phyloP scores from a whole-genome alignment of 257 asterid species.

The Misopates orontium region DNA sequence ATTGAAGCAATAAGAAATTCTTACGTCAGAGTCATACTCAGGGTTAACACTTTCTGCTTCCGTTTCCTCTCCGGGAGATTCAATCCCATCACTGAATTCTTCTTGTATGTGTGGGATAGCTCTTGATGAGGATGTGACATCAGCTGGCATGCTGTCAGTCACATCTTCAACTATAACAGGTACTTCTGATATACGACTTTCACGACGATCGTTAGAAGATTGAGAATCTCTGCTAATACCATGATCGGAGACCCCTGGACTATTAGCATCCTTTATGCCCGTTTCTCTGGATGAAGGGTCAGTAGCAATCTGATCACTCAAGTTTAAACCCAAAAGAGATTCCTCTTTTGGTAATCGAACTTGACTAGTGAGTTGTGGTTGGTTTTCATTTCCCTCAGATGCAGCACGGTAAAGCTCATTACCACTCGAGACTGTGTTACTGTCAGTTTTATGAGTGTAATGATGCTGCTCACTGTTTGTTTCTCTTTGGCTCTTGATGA shows the following conservation, averaged over 20 bases:
- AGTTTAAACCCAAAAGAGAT: constrained; percentile 16
- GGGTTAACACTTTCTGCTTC: constrained; percentile 38
- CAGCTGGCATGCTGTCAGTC: constrained; percentile 36
- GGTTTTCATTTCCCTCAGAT: constrained; percentile 30
- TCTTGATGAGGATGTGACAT: constrained; percentile 31
- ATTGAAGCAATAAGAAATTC: constrained; percentile 19
- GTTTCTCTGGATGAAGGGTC: background rate
- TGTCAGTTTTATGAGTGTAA: constrained; percentile 16
- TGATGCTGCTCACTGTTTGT: constrained; percentile 24
- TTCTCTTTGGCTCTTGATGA: constrained; percentile 39
- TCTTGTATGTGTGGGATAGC: constrained; percentile 36
- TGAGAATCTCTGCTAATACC: constrained; percentile 19
- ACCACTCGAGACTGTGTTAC: constrained; percentile 21
- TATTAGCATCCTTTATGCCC: background rate
- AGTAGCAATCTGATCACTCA: background rate
- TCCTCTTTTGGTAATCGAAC: constrained; percentile 28
- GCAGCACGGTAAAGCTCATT: constrained; percentile 2
- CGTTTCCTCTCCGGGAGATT: constrained; percentile 48
- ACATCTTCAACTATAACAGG: constrained; percentile 52
- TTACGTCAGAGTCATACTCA: constrained; percentile 55
- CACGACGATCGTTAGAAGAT: constrained; percentile 29
- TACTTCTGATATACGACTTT: constrained; percentile 25
- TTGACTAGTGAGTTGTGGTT: constrained; percentile 27
- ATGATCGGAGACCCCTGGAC: background rate
- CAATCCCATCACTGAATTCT: constrained; percentile 42